Evolutionary conservation across 2,329 filamentous ascomycete genomes (phyloP).

Genomic region (Penicillium sp.): DNA sequence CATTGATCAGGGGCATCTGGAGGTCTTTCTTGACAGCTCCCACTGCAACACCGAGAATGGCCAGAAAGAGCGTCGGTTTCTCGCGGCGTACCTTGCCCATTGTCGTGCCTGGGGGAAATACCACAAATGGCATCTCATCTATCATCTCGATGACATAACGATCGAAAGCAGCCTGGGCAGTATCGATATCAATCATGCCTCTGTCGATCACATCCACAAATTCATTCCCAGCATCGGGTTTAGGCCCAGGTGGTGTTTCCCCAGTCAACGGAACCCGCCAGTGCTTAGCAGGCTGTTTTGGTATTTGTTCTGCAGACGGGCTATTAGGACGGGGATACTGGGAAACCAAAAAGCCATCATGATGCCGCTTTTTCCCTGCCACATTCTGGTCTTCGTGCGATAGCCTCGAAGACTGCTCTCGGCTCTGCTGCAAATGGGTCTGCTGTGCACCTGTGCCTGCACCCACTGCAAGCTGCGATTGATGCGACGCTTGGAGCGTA

Average conservation of each 20-base stretch:
- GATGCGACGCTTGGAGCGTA: conserved; percentile 63
- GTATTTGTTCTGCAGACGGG: conserved; percentile 21
- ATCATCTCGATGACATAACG: conserved; percentile 57
- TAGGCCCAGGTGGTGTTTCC: conserved; percentile 12
- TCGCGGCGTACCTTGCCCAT: conserved; percentile 56
- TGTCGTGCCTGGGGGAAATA: conserved; percentile 55
- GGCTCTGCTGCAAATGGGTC: conserved; percentile 37
- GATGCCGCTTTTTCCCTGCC: conserved; percentile 32
- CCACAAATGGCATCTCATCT: conserved; percentile 58
- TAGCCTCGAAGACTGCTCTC: conserved; percentile 32
- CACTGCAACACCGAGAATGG: conserved; percentile 57
- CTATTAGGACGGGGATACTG: conserved; percentile 24
- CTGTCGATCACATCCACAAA: conserved; percentile 51
- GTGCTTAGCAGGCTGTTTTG: conserved; percentile 13
- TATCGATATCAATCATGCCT: conserved; percentile 52
- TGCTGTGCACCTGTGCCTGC: conserved; percentile 1
- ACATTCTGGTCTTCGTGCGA: conserved; percentile 14
- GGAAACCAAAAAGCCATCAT: conserved; percentile 27
- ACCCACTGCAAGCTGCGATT: conserved; percentile 10
- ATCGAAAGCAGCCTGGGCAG: conserved; percentile 58
- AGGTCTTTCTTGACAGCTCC: conserved; percentile 53
- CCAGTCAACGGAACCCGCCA: conserved; percentile 24
- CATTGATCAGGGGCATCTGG: conserved; percentile 64
- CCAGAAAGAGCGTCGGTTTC: conserved; percentile 61
- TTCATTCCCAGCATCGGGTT: conserved; percentile 23